Evolutionary conservation across 495 filamentous ascomycete species (phyloP), one percentile per base, ranked within the genome.

Genomic region (Penicillium silybi): DNA sequence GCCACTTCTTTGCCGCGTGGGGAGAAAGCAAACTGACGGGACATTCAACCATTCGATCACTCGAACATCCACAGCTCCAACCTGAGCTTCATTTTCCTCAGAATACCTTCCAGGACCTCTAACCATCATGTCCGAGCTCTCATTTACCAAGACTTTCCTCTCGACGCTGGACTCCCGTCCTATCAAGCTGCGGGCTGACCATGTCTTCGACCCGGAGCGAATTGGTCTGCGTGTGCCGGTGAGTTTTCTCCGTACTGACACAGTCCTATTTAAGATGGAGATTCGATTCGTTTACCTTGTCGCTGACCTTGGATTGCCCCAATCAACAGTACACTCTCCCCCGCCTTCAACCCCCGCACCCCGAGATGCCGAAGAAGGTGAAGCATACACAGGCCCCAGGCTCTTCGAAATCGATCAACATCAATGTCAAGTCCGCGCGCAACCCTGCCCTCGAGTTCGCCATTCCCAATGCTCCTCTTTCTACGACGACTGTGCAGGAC

Each of bases 111-210:
- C 11, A 25, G 10, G 9, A 8, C 16, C 20, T 35, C 16, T 22
- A 26, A 16, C 44, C 61, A 80, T 41, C 37, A 95, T 95, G 89
- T 80, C 89, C n/a, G 92, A 97, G 78, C 60, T 92, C 41, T 67
- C 80, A 45, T 98, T 95, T 67, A 82, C 89, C 52, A 91, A 88
- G 68, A 74, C 82, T 42, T 96, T 92, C 73, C 85, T 98, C 57
- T 74, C 86, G 17, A 76, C 80, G 17, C 81, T 97, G 44, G 89
- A 92, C 73, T 77, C 82, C 29, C 82, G 84, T 50, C 86, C 88
- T 8, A 66, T 84, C 59, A 92, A 90, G 70, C 79, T 96, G 44
- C 79, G 83, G 10, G 71, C 86, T 53, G 90, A 96, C 70, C 85
- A 96, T 82, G 83, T 92, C 72, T 85, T 88, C 66, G 88, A 96